Evolutionary conservation across 345 rosid genomes (phyloP).

Genomic region (Populus davidiana): DNA sequence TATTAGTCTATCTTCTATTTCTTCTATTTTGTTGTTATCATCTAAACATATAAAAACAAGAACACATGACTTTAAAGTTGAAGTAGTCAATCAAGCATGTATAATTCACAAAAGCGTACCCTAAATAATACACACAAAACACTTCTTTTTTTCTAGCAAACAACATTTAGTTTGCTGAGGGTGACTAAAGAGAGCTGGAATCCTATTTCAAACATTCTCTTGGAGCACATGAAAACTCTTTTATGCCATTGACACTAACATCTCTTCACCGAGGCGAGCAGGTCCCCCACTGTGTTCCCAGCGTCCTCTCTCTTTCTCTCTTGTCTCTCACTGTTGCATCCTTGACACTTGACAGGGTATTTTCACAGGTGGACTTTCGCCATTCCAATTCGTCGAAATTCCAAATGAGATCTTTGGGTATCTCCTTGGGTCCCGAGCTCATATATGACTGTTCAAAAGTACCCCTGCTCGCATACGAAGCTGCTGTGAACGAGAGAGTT

Average conservation of each 20-base stretch:
- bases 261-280: not conserved
- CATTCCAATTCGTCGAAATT: constrained; percentile 5
- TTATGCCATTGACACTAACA: not conserved
- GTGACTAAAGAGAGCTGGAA: not conserved
- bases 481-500: not conserved
- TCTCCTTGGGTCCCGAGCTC: not conserved
- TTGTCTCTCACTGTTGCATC: not conserved
- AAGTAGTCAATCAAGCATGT: too few species aligned
- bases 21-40: too few species aligned
- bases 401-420: not conserved
- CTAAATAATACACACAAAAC: too few species aligned
- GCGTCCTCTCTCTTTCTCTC: constrained; percentile 1
- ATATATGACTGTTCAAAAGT: not conserved
- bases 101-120: too few species aligned
- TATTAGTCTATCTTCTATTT: too few species aligned
- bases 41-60: too few species aligned
- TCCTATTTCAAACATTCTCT: not conserved
- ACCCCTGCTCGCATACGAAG: not conserved
- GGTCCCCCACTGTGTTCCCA: not conserved
- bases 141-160: too few species aligned
- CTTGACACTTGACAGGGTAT: not conserved
- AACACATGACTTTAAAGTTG: too few species aligned
- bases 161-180: not conserved
- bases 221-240: not conserved
- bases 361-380: not conserved